These are phyloP conservation scores for Backusella parvicylindrica DNA, from an alignment of 192 early-diverging fungal species.

Conservation along the genomic window DNA sequence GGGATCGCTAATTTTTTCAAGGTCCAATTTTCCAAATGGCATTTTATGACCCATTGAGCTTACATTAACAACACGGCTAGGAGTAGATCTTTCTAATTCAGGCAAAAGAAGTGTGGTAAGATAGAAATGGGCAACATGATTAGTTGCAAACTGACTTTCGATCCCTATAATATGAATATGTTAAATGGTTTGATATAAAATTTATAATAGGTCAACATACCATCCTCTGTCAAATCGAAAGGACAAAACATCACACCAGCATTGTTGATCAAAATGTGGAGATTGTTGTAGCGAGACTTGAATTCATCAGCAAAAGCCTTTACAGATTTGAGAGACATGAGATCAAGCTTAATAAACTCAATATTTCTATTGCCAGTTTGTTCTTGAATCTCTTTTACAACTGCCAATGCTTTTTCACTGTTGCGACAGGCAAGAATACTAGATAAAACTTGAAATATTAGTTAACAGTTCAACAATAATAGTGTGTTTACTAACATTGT, in stretches of 20 bases:
- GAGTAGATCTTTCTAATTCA: conserved; percentile 18
- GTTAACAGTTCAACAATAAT: neutral
- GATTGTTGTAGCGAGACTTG: conserved; percentile 21
- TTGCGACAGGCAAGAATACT: conserved; percentile 16
- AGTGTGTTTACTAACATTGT: conserved; percentile 18
- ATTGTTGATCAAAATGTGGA: conserved; percentile 59
- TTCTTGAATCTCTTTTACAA: conserved; percentile 18
- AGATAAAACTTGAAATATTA: neutral
- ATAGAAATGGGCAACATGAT: conserved; percentile 48
- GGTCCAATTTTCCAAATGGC: conserved; percentile 6
- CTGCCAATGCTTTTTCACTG: conserved; percentile 4
- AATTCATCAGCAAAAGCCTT: conserved; percentile 33
- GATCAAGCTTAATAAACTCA: conserved; percentile 24
- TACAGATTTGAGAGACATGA: conserved; percentile 37
- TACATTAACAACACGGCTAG: conserved; percentile 29
- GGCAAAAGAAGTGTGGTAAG: conserved; percentile 24
- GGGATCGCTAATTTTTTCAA: conserved; percentile 17
- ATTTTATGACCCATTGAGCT: conserved; percentile 18
- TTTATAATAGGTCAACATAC: neutral
- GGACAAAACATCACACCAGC: conserved; percentile 57
- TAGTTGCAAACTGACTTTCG: conserved; percentile 52
- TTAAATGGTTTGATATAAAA: neutral
- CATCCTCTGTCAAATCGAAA: conserved; percentile 34
- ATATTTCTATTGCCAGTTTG: conserved; percentile 14
- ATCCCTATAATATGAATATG: conserved; percentile 27